Base-by-base conservation (phyloP, 2,329 filamentous ascomycete species). In the Pseudogymnoascus pannorum region DNA sequence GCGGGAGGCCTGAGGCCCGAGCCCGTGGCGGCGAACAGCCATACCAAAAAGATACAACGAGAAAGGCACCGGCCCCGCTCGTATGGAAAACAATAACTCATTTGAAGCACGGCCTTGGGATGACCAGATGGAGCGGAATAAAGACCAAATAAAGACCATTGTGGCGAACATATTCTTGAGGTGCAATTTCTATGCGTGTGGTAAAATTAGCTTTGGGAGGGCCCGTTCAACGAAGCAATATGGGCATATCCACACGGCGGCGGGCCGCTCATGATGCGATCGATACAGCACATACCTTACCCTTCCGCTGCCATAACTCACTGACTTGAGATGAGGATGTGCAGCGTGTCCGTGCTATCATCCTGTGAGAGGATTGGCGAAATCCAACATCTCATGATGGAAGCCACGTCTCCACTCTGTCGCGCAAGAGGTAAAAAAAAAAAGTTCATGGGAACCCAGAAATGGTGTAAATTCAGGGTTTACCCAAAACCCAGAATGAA, bases 181-280 rank as follows among this genome's bases (percentile, higher is more conserved):
- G 12, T 54, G 4, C 26, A 31, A 54, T 54, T 54, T 31, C 48
- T 54, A 31, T 54, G 48, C 29, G 29, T 31, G 24, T 29, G n/a
- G 44, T 54, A 54, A 54, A 54, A 54, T 54, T 54, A 54, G 44
- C 44, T 54, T 3, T 54, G 44, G 44, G 44, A 54, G 26, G 48
- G 26, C 48, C 48, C 48, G 48, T 54, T 11, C 48, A 16, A 54
- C n/a, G 9, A 26, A 54, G 48, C 31, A 54, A 54, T 54, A 54
- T 54, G 48, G 48, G 48, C 48, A 54, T 54, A 54, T 54, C 48
- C 48, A 54, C 48, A 54, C 48, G 48, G 48, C 26, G 48, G 48
- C 48, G 48, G 48, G 48, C 48, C 48, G 48, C 48, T 54, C 24
- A 31, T 54, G 48, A 31, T 31, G 48, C 48, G 48, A 54, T 54